Base-by-base conservation (phyloP, 345 rosid genomes). In the Citrus maxima region DNA sequence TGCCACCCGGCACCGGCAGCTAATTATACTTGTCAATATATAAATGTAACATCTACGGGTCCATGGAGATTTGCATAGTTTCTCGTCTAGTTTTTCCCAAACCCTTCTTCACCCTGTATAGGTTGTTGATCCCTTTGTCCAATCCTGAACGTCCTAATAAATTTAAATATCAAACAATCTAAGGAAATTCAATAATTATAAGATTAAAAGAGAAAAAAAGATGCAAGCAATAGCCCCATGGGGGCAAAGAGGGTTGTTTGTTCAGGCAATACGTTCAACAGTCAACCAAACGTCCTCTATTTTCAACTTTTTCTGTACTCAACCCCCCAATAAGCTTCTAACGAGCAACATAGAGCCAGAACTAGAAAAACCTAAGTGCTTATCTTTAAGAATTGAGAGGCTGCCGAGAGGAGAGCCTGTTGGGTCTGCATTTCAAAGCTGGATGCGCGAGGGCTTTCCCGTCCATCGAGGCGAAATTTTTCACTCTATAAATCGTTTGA, bases 401-500 rank as follows among this genome's bases (percentile, higher is more conserved):
- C 91, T 94, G 27, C 82, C 79, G 0, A 88, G 79, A 68, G 89
- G 91, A 30, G 90, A 90, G 80, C 79, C 93, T 8, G 90, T 88
- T 82, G 93, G 97, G 49, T 85, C 80, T 55, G 92, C 95, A n/a
- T 88, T 92, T 74, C 98, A 89, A 80, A 88, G 91, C 63, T 93
- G 98, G 97, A 93, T 93, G 97, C 87, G 91, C 2, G 95, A 92
- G 66, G 98, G 98, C 22, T 86, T 85, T 42, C 91, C 98, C 61
- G 80, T 92, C 83, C 98, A 93, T 64, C 84, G 91, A 61, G 97
- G 93, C 38, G 97, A 93, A 72, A 85, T 89, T 64, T 92, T 87
- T 77, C 98, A 93, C 81, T 82, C 95, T n/a, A 84, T 93, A 34
- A 93, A 92, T 72, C 91, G 97, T 6, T 79, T 92, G 79, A 86